Evolutionary conservation across 352 stramenopile species (phyloP), one percentile per base, ranked within the genome.

Genomic region (Phytopythium oedochilum): DNA sequence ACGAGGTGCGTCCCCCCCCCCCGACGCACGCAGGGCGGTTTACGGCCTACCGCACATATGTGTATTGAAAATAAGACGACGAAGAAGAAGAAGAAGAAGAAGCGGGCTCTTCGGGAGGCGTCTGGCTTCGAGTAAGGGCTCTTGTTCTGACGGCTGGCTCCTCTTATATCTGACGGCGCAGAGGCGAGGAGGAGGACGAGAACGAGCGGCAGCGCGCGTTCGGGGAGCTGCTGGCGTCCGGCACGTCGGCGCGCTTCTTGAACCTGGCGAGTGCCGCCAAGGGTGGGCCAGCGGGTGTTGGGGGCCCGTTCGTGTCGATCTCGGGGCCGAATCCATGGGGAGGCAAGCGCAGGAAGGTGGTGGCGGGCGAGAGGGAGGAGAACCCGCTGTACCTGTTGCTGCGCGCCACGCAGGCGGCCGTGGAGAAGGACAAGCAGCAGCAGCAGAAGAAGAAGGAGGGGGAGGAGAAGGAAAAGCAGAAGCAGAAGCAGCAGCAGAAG

Each of bases 341-440:
- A 22, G n/a, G n/a, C n/a, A 22, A 15, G 12, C 1, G 0, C 20
- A 22, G 1, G 10, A 46, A 46, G 40, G 40, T 22, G 20, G 40
- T 22, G 11, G 40, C 40, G 22, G 40, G 40, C 22, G 40, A 44
- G 48, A 10, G 15, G 11, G 48, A 28, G 5, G 46, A 44, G n/a
- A 54, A 54, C 48, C 48, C 48, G 32, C 22, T 54, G 32, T 54
- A 31, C 17, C 22, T 54, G 34, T 34, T 54, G 34, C 48, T 54
- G 11, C 32, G 48, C 6, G 48, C 48, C n/a, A 54, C 48, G 20
- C 48, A 54, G 34, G 20, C 22, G 32, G 32, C 48, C 5, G 48
- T 45, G 10, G 22, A 54, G n/a, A 45, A 42, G 32, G 32, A 40
- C 20, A 40, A 43, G n/a, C 26, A 12, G 15, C n/a, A 12, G 18